Evolutionary conservation across 768 basidiomycete genomes (phyloP), one percentile per base, ranked within the genome.

Genomic region (Paxillus involutus): DNA sequence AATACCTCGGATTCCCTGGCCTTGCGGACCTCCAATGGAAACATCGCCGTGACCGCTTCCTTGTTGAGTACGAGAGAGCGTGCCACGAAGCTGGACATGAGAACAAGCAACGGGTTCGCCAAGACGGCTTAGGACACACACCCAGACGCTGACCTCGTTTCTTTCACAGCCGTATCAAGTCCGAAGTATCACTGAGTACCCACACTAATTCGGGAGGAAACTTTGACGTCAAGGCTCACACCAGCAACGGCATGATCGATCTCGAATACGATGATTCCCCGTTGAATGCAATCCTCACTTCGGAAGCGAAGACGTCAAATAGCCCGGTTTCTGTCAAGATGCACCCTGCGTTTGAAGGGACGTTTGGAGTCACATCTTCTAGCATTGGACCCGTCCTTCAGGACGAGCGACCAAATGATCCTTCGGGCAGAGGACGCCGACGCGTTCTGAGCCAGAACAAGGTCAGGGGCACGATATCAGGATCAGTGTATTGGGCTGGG

Each of bases 261-360:
- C 50, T 76, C 3, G 24, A 42, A 6, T 71, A 73, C 51, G 51
- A 55, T 7, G 65, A 69, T 11, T 51, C 66, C 0, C 77, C 78
- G 0, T 26, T 64, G 36, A 41, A 64, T 45, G 59, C 69, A 0
- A 30, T 43, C n/a, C 71, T 80, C n/a, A 37, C 46, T 0, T 63
- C 75, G n/a, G 53, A 60, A 3, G 72, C 41, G 24, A 46, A 24
- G 10, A 74, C 77, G 13, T 71, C 75, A 4, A 79, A 80, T 40
- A 30, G 53, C 0, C 44, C 49, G 0, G 73, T 64, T 6, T 42
- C 24, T 9, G 65, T 70, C 2, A 36, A 13, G 33, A 65, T 78
- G 48, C 72, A 73, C 9, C 47, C 61, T 4, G 65, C 74, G 14
- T 80, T 63, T 49, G 77, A 80, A 49, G 79, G 79, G 39, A 48